These are phyloP conservation scores for sorghum (Sorghum bicolor) DNA, from an alignment of 176 grass and related monocot genomes.

Conservation along the genomic window Sorghum_bicolor_NCBIv3 NC_012870.2:59118501-59119000, in stretches of 20 bases:
- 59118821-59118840: constrained; percentile 63
- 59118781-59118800: constrained; percentile 81
- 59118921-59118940: neutral
- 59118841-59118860: constrained; percentile 62
- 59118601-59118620: neutral
- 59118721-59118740: too few relatives aligned
- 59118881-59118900: constrained; percentile 54
- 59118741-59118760: too few relatives aligned
- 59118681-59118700: too few relatives aligned
- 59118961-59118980: too few relatives aligned
- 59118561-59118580: constrained; percentile 20
- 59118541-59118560: neutral
- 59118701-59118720: too few relatives aligned
- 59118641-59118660: constrained; percentile 2
- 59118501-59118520: neutral
- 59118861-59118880: constrained; percentile 65
- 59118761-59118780: too few relatives aligned
- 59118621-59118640: constrained; percentile 18
- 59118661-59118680: neutral
- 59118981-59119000: too few relatives aligned
- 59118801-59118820: constrained; percentile 63
- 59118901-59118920: too few relatives aligned
- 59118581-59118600: constrained; percentile 27
- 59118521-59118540: constrained; percentile 5
- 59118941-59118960: too few relatives aligned